These are phyloP conservation scores for Omphalotus guepiniiformis DNA, from an alignment of 768 basidiomycete species.

Conservation along the genomic window DNA sequence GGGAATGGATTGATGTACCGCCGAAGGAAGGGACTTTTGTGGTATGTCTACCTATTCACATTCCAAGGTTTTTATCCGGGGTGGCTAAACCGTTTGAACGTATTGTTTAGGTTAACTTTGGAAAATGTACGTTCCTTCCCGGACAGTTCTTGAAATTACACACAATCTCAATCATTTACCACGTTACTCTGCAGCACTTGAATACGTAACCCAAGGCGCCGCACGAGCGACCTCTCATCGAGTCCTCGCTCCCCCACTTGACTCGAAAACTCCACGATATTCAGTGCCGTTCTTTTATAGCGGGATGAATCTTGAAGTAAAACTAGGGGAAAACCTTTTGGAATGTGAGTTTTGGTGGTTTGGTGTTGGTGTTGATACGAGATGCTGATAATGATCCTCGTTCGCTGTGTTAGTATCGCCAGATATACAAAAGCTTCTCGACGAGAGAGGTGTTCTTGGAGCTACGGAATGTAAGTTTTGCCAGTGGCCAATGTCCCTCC, in stretches of 20 bases:
- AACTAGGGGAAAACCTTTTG: neutral
- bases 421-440: slow-evolving; percentile 7
- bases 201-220: slow-evolving; percentile 7
- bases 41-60: slow-evolving; percentile 46
- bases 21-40: slow-evolving; percentile 53
- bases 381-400: neutral
- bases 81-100: slow-evolving; percentile 44
- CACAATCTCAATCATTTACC: too few species aligned
- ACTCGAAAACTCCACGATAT: slow-evolving; percentile 3
- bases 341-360: neutral
- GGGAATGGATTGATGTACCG: slow-evolving; percentile 53
- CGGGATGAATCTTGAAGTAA: slow-evolving; percentile 4
- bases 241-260: slow-evolving; percentile 3
- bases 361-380: neutral
- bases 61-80: slow-evolving; percentile 38
- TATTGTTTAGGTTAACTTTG: slow-evolving; percentile 50
- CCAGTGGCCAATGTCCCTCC: neutral
- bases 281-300: slow-evolving; percentile 8
- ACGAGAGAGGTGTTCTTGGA: neutral
- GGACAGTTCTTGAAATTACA: neutral
- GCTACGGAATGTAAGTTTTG: slow-evolving; percentile 4
- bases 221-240: slow-evolving; percentile 8
- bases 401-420: neutral
- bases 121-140: slow-evolving; percentile 11
- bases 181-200: neutral